Base-by-base conservation (phyloP, 371 early-diverging fungal species). In the Choanephora cucurbitarum region DNA sequence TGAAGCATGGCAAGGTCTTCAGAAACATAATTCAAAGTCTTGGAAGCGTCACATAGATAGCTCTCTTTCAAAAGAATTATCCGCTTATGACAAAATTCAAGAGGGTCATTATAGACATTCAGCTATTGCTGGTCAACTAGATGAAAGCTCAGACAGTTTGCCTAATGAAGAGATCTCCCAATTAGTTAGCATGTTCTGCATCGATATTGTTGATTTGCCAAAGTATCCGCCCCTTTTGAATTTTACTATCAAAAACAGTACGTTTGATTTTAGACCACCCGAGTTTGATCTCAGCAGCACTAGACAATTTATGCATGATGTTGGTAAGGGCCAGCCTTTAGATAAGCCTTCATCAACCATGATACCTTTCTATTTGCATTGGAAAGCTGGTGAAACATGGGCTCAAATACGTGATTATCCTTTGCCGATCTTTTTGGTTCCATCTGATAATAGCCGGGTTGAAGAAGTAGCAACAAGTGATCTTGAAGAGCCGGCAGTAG, bases 321-420 rank as follows among this genome's bases (percentile, higher is more conserved):
- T 87, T 23, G 90, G 88, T 50, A 64, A 76, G 11, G 66, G 73
- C 0, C 79, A 86, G 3, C 86, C 88, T 0, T 51, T 72, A 0
- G 71, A 81, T 43, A 66, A 75, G 0, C 55, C 72, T 1, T 84
- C 86, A 43, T 79, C 80, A 23, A 83, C 85, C 9, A 55, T 87
- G 31, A 69, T 84, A 19, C 82, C 88, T 0, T 73, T 82, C 19
- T 67, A 83, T 57, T 42, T 90, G 15, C 48, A 59, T 7, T 60
- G 80, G 55, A 57, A 56, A 4, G 57, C 83, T 0, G 75, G 72
- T 1, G 74, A 77, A 32, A 67, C 80, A 5, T 57, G 64, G 55
- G 61, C 79, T 0, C 80, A 79, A 40, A 59, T 90, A 14, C 73
- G 88, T 17, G 88, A 90, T 57, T 86, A 82, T 58, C 79, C 81